Percentiles rank a stretch among this genome's conserved stretches.
These are phyloP conservation scores for Pichia paraexigua DNA, from an alignment of 805 yeast species.

Conservation along the genomic window DNA sequence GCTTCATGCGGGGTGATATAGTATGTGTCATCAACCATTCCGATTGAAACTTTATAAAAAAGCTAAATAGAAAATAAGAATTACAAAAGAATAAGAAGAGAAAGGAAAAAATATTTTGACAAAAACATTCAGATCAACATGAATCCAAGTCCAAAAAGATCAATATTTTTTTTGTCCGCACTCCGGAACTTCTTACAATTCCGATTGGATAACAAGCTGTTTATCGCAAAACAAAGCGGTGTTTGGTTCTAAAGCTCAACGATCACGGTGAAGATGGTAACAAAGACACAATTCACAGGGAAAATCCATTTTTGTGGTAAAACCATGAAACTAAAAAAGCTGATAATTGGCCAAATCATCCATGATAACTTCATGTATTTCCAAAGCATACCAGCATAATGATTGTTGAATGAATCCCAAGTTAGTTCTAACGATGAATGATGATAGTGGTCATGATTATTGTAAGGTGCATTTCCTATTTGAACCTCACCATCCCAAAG, in stretches of 20 bases:
- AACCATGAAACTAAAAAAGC: constrained; percentile 41
- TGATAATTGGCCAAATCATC: constrained; percentile 53
- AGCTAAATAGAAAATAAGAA: neutral
- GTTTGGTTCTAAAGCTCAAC: constrained; percentile 3
- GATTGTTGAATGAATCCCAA: constrained; percentile 3
- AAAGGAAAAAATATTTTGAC: too few relatives aligned
- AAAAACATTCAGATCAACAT: too few relatives aligned
- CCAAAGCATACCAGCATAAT: constrained; percentile 29
- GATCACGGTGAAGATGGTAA: constrained; percentile 47
- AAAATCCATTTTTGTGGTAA: constrained; percentile 44
- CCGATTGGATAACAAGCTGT: constrained; percentile 2
- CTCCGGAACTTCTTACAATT: neutral
- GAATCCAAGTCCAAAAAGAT: neutral
- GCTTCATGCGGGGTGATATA: constrained; percentile 75
- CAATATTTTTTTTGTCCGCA: neutral
- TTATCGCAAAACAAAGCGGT: neutral
- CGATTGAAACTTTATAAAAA: neutral
- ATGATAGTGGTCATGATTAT: neutral
- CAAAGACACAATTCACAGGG: constrained; percentile 51
- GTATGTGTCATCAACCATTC: constrained; percentile 38
- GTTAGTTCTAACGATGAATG: neutral
- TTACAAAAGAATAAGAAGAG: neutral
- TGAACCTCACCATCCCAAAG: constrained; percentile 46
- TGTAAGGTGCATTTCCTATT: neutral
- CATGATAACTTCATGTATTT: constrained; percentile 45